Percentiles rank a stretch among this genome's conserved stretches.
Conservation (phyloP, 2,329 filamentous ascomycete species). For the Neonectria hederae region DNA sequence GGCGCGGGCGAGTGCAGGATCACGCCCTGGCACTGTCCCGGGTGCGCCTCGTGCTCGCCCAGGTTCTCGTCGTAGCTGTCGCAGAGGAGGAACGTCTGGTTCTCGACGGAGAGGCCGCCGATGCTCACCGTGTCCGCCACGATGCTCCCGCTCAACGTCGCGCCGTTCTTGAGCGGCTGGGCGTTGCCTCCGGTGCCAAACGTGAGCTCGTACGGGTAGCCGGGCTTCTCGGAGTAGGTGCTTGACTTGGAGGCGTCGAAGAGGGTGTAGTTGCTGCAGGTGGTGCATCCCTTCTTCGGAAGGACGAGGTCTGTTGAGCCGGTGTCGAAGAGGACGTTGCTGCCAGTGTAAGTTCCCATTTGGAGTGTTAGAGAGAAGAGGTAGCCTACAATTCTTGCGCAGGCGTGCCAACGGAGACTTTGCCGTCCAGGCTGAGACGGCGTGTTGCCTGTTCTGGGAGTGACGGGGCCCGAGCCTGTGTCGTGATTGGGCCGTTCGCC, state of each 20-base stretch:
- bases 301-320: conserved; percentile 44
- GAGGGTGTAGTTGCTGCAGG: conserved; percentile 35
- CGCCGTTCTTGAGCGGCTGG: conserved; percentile 34
- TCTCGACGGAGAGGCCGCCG: conserved; percentile 28
- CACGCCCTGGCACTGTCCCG: conserved; percentile 45
- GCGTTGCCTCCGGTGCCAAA: conserved; percentile 45
- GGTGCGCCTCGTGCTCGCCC: conserved; percentile 41
- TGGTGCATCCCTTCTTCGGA: conserved; percentile 42
- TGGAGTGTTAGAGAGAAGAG: not conserved
- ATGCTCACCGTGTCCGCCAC: conserved; percentile 45
- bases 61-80: conserved; percentile 42
- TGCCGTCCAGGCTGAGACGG: conserved; percentile 22
- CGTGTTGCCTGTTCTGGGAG: not conserved
- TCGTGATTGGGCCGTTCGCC: conserved; percentile 29
- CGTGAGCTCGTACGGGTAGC: conserved; percentile 17
- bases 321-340: conserved; percentile 47
- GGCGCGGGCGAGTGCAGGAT: conserved; percentile 37
- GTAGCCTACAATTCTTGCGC: conserved; percentile 44
- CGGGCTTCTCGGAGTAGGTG: conserved; percentile 41
- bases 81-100: conserved; percentile 46
- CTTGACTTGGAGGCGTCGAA: conserved; percentile 43
- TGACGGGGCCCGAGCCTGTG: not conserved
- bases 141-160: conserved; percentile 38
- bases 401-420: conserved; percentile 32
- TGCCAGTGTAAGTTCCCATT: conserved; percentile 11